Evolutionary conservation across 805 yeast species (phyloP).

Genomic region (Sugiyamaella valdiviana): DNA sequence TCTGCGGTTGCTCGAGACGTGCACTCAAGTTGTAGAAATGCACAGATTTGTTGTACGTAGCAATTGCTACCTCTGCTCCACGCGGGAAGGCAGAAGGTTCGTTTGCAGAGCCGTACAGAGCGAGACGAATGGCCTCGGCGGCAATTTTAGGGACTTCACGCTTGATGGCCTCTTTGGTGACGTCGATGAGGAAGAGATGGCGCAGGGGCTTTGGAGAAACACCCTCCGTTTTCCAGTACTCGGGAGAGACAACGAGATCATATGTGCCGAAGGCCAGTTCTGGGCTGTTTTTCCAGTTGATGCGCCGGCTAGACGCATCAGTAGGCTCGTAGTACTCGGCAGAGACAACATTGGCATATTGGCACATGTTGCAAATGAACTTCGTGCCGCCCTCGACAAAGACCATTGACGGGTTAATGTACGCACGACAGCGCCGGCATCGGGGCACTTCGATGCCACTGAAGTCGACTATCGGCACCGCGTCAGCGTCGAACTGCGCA

Average conservation of each 20-base stretch:
- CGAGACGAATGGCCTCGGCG: conserved; percentile 62
- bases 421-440: conserved; percentile 87
- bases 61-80: conserved; percentile 56
- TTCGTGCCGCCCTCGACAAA: conserved; percentile 51
- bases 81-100: conserved; percentile 31
- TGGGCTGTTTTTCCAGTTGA: conserved; percentile 59
- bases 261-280: conserved; percentile 80
- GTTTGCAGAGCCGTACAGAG: conserved; percentile 35
- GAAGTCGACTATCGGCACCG: conserved; percentile 64
- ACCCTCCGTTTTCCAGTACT: conserved; percentile 49
- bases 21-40: conserved; percentile 67
- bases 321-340: conserved; percentile 58
- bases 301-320: conserved; percentile 54
- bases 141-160: conserved; percentile 56
- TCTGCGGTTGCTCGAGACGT: conserved; percentile 48
- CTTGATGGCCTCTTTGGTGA: conserved; percentile 51
- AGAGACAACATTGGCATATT: conserved; percentile 64
- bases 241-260: conserved; percentile 72
- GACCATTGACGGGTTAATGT: conserved; percentile 77
- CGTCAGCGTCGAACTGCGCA: conserved; percentile 33
- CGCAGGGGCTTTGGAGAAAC: conserved; percentile 46
- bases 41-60: conserved; percentile 66
- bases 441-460: conserved; percentile 67
- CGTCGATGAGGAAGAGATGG: conserved; percentile 70
- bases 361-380: conserved; percentile 83